Base-by-base conservation (phyloP, 2,329 filamentous ascomycete species). In the Xylaria sp. region DNA sequence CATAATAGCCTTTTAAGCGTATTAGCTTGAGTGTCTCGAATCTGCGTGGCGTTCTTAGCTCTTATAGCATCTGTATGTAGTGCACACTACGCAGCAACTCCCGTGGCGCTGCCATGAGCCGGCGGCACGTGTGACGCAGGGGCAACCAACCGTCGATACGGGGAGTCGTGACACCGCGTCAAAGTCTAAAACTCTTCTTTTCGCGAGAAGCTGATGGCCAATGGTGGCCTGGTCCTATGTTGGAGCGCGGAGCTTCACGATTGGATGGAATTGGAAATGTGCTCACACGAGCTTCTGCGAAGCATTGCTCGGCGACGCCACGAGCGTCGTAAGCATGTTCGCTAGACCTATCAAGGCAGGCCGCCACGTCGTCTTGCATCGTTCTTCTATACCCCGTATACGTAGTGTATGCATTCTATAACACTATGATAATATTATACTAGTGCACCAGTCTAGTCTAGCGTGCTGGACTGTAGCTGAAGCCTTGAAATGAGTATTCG, bases 311-410 rank as follows among this genome's bases (percentile, higher is more conserved):
- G 3, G 33, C n/a, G 23, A 38, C 33, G 41, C 31, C 25, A 27
- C 55, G 31, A 37, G n/a, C 15, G 29, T 5, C 29, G 38, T 44
- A 13, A 29, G 23, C 17, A 23, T 33, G 5, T 40, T 43, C 38
- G 31, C 58, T 59, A 58, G 49, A 19, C 60, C 49, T 44, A 51
- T 58, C 55, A 25, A 59, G 60, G 54, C 54, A 62, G 49, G 33
- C 48, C 29, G n/a, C 40, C 27, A 35, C 46, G 11, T 31, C 17
- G 11, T 44, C 17, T 51, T 55, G 27, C 43, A 37, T 43, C 44
- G 44, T 55, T 25, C 43, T 40, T 56, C 8, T n/a, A n/a, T 27
- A 44, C 19, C 35, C 27, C 23, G 43, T 33, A 13, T 13, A 23
- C 15, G 35, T 51, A 40, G 15, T 33, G 47, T 40, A n/a, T n/a